Evolutionary conservation across 495 filamentous ascomycete genomes (phyloP), one percentile per base, ranked within the genome.

Genomic region (Tuber aestivum): DNA sequence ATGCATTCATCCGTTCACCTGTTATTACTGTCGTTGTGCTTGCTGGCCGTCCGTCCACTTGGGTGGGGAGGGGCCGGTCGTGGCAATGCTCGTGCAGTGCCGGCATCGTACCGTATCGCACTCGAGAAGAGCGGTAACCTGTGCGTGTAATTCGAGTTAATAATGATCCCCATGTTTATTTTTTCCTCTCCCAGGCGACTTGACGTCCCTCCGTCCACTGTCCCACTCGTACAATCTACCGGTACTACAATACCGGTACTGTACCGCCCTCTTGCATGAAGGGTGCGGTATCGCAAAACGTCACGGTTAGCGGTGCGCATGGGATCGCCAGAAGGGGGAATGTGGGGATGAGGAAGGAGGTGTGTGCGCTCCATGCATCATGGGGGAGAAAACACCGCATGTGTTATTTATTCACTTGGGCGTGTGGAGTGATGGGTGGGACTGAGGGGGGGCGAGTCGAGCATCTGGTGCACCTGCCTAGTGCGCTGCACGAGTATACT

Each of bases 361-460:
- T 32, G 56, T n/a, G 48, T n/a, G 48, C 3, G 27, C 32, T n/a
- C n/a, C n/a, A n/a, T n/a, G n/a, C n/a, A n/a, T n/a, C n/a, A n/a
- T n/a, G n/a, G 32, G 50, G 50, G 50, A 61, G n/a, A 61, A 61
- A 61, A 61, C n/a, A 65, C 27, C n/a, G 56, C 56, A 65, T 65
- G 56, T 65, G 56, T 65, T 65, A 65, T 65, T 65, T 65, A 32
- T 65, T n/a, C n/a, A n/a, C n/a, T n/a, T n/a, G n/a, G n/a, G n/a
- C n/a, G n/a, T n/a, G n/a, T n/a, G n/a, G n/a, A n/a, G n/a, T n/a
- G n/a, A n/a, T n/a, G n/a, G n/a, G n/a, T n/a, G n/a, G n/a, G n/a
- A n/a, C n/a, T n/a, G n/a, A n/a, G n/a, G 16, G 32, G n/a, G 56
- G 56, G 56, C 12, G n/a, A 32, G 56, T 27, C 56, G 32, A 16